phyloP scores from a whole-genome alignment of 345 rosid species.

The Balakata baccata region DNA sequence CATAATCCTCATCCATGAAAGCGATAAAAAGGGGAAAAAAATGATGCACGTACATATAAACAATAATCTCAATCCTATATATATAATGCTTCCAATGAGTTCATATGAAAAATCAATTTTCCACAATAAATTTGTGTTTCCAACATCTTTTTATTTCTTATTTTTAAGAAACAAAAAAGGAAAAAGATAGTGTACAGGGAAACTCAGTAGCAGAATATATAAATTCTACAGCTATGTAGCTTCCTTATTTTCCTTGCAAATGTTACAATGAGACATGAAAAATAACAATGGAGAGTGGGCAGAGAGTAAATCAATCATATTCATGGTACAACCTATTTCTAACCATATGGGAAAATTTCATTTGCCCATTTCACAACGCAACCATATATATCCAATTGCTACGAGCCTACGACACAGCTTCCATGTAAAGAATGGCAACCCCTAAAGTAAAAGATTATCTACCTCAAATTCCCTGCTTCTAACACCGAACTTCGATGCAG shows the following conservation, averaged over 20 bases:
- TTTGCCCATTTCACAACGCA: slow-evolving; percentile 29
- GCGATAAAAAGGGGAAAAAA: too few species aligned
- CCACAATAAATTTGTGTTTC: too few species aligned
- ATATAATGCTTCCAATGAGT: too few species aligned
- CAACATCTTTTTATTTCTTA: too few species aligned
- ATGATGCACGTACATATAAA: too few species aligned
- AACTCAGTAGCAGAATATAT: too few species aligned
- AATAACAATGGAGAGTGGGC: neutral
- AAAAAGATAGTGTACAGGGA: too few species aligned
- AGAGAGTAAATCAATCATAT: neutral
- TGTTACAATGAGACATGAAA: slow-evolving; percentile 10
- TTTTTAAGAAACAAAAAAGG: too few species aligned
- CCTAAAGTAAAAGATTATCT: neutral
- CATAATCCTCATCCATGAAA: too few species aligned
- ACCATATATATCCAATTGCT: slow-evolving; percentile 16
- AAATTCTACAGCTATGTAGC: neutral
- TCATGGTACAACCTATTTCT: slow-evolving; percentile 5
- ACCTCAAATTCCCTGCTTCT: neutral
- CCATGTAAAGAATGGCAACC: slow-evolving; percentile 31
- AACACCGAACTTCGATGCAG: slow-evolving; percentile 5
- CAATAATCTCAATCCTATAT: too few species aligned
- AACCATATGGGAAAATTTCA: slow-evolving; percentile 16
- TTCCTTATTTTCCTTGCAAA: neutral
- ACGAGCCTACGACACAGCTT: slow-evolving; percentile 29
- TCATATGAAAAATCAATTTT: too few species aligned